A percentile compares a stretch with the other conserved stretches of the same genome.
Conservation (phyloP, 208 protist species). For the Leishmania turanica region DNA sequence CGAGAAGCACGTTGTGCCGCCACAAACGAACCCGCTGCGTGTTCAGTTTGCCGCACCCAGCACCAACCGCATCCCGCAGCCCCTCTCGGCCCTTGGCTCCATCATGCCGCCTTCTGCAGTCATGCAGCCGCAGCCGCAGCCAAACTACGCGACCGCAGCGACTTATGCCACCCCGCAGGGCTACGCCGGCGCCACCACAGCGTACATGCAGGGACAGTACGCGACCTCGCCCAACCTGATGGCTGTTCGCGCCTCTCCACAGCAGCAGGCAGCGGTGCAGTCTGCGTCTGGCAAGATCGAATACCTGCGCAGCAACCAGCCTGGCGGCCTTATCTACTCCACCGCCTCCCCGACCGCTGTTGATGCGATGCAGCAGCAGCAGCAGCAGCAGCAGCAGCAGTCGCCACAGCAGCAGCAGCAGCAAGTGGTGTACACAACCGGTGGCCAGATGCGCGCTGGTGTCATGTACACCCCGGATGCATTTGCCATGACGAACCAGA, state of each 20-base stretch:
- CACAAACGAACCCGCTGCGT: conserved; percentile 80
- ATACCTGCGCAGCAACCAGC: conserved; percentile 19
- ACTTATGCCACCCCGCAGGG: conserved; percentile 20
- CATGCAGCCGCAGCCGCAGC: conserved; percentile 18
- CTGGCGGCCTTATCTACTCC: conserved; percentile 23
- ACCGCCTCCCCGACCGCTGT: conserved; percentile 8
- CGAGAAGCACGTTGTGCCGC: conserved; percentile 80
- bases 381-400: conserved; percentile 19
- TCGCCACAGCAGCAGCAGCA: conserved; percentile 32
- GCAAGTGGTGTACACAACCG: conserved; percentile 29
- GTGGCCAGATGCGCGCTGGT: conserved; percentile 23
- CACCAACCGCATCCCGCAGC: conserved; percentile 25
- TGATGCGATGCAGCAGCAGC: conserved; percentile 25
- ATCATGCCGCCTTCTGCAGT: conserved; percentile 9
- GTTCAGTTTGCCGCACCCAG: conserved; percentile 74
- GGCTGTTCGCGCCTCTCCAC: conserved; percentile 19
- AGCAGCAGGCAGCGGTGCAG: conserved; percentile 24
- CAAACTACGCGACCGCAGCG: conserved; percentile 6
- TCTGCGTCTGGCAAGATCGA: conserved; percentile 22
- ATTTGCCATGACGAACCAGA: conserved; percentile 29
- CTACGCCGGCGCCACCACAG: conserved; percentile 22
- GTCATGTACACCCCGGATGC: conserved; percentile 31
- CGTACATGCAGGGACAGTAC: conserved; percentile 29
- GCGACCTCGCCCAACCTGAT: conserved; percentile 27
- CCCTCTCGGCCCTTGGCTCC: conserved; percentile 20